Conservation (phyloP, 768 basidiomycete genomes). For the Podaxis rugospora region DNA sequence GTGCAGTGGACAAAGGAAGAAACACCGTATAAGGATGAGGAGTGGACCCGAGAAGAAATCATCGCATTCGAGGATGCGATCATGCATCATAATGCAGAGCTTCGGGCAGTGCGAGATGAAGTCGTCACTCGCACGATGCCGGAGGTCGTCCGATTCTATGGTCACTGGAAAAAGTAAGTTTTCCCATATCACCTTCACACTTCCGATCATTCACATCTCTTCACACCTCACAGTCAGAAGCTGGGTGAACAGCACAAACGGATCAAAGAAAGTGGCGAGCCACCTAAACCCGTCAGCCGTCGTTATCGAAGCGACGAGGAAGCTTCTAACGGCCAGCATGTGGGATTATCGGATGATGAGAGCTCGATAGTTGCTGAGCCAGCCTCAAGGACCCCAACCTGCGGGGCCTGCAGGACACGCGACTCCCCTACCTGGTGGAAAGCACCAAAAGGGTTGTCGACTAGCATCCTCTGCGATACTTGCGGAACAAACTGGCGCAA, state of each 20-base stretch:
- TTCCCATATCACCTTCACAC: background rate
- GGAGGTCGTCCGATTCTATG: conserved; percentile 82
- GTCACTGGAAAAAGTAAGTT: conserved; percentile 78
- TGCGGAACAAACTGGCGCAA: conserved; percentile 92
- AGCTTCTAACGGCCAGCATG: conserved; percentile 39
- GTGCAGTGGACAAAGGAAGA: conserved; percentile 71
- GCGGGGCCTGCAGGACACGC: conserved; percentile 81
- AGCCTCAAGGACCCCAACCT: conserved; percentile 49
- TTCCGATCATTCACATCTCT: conserved; percentile 4
- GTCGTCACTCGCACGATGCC: conserved; percentile 62
- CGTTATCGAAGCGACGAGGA: conserved; percentile 35
- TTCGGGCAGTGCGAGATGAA: conserved; percentile 73
- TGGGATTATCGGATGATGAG: conserved; percentile 66
- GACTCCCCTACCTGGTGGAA: conserved; percentile 87
- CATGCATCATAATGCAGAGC: conserved; percentile 68
- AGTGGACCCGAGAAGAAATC: conserved; percentile 67
- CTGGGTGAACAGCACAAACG: conserved; percentile 65
- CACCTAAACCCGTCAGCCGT: conserved; percentile 29
- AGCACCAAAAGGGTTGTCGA: conserved; percentile 81
- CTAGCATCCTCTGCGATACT: conserved; percentile 74
- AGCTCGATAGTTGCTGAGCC: conserved; percentile 63
- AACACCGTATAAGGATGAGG: conserved; percentile 60
- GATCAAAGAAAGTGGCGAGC: conserved; percentile 35
- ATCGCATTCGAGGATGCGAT: conserved; percentile 77
- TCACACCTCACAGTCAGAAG: conserved; percentile 40